Conservation (phyloP, 495 filamentous ascomycete species). For the Hapsidospora chrysogenum region DNA sequence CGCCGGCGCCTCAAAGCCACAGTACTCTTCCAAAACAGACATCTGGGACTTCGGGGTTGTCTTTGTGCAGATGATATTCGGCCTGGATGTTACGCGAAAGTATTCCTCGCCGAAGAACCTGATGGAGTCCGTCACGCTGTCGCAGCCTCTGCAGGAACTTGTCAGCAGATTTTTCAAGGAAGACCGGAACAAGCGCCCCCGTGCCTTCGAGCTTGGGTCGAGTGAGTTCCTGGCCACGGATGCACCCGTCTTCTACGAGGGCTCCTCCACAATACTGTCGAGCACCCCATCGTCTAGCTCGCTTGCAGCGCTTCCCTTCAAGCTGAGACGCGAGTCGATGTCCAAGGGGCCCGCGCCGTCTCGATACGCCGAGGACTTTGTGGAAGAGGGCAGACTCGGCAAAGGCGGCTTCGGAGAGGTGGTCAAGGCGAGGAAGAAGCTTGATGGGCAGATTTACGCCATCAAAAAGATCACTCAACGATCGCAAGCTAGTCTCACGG, state of each 20-base stretch:
- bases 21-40: conserved; percentile 66
- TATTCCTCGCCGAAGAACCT: conserved; percentile 64
- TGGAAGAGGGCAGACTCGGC: conserved; percentile 73
- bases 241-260: conserved; percentile 33
- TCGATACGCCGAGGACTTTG: conserved; percentile 74
- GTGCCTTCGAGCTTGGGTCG: conserved; percentile 76
- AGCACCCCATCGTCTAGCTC: conserved; percentile 20
- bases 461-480: conserved; percentile 89
- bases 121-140: conserved; percentile 43
- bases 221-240: conserved; percentile 67
- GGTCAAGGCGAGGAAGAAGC: conserved; percentile 86
- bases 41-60: conserved; percentile 88
- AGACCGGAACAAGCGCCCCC: conserved; percentile 68
- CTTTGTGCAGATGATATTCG: conserved; percentile 89
- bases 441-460: conserved; percentile 85
- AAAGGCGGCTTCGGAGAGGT: conserved; percentile 95
- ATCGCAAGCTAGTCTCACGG: conserved; percentile 59
- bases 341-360: conserved; percentile 32
- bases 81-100: conserved; percentile 52
- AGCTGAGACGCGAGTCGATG: conserved; percentile 33
- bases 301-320: conserved; percentile 19
- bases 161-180: conserved; percentile 65
- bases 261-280: conserved; percentile 14
- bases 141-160: conserved; percentile 60
- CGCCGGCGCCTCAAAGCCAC: conserved; percentile 36